Evolutionary conservation across 2,329 filamentous ascomycete genomes (phyloP), one percentile per base, ranked within the genome.

Genomic region (Rutstroemia sp.): DNA sequence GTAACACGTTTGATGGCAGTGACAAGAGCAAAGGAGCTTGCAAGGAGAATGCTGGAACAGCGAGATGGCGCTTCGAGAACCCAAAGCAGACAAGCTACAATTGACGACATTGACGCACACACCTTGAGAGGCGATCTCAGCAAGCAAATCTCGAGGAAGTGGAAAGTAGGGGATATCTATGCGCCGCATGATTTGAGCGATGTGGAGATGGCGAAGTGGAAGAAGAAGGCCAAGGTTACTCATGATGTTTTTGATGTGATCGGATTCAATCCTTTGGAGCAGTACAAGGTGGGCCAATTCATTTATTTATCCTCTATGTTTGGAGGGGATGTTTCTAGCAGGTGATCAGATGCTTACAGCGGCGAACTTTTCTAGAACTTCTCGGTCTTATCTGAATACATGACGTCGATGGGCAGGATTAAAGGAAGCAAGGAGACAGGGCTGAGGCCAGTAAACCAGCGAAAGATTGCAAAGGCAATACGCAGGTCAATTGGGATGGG

Each of bases 381-480:
- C 71, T 83, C 88, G 39, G 82, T 99, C 59, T 87, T 97, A 73
- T 88, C 88, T 34, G 91, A 96, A 71, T 96, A 88, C 71, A 87
- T 94, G 67, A 90, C 88, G 0, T 74, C 85, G 10, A 88, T 90
- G 75, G 94, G 92, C 51, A 83, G 91, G 58, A 96, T 99, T 71
- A 88, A 83, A 74, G 84, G 87, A 70, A 78, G 81, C n/a, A 79
- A 72, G 5, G 77, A 85, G 23, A 97, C 92, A 0, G 90, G 90
- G 14, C 77, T 99, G 59, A 81, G 90, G 57, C 88, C 88, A 2
- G 87, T 89, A 63, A 97, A 97, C 77, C 94, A 99, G 77, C 81
- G 94, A 64, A 91, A 87, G 74, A 84, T 99, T 69, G 88, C 92
- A 60, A 96, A 95, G 77, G 92, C 95, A 53, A 88, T 99, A 66